Evolutionary conservation across 2,329 filamentous ascomycete species (phyloP), one percentile per base, ranked within the genome.

Genomic region (Cercospora sesami): DNA sequence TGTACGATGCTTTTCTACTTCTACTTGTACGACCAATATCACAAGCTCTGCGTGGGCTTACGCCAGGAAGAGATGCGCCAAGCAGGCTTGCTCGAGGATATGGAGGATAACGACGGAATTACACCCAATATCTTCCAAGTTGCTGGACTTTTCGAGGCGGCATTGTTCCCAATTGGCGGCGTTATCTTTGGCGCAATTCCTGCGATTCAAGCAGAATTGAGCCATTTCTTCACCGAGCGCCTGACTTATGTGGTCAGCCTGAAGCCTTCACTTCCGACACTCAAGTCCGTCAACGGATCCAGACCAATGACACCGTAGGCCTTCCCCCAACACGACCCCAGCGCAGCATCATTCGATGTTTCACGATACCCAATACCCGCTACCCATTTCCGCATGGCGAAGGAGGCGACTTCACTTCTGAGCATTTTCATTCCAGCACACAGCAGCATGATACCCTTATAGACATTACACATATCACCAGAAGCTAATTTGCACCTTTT

Each of bases 211-310:
- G 90, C 90, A 2, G 86, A 90, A 71, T 79, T 91, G 64, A 86
- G 84, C 75, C 90, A 92, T 76, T 87, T 92, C 75, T 92, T 89
- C 85, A 91, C 88, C 0, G 81, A 89, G 36, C 83, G 90, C 65
- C 77, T 92, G 72, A 87, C 90, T 10, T 92, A 92, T 78, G 86
- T 87, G 0, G 90, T 92, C 74, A 91, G 89, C 81, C 87, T 89
- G 79, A 92, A 92, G 85, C 87, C 73, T 16, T 75, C 74, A 6
- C 64, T 73, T 55, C 62, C 65, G n/a, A 65, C 64, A 18, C 45
- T 69, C 36, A 67, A 66, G 45, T 65, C 68, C 1, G 67, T 68
- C 67, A 69, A 64, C 53, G 70, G 70, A 42, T 30, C 71, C 58
- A 72, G 67, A 63, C 55, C 65, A 5, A 69, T 69, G 61, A 71